phyloP scores from a whole-genome alignment of 192 early-diverging fungal species.

The Lobosporangium transversale region DNA sequence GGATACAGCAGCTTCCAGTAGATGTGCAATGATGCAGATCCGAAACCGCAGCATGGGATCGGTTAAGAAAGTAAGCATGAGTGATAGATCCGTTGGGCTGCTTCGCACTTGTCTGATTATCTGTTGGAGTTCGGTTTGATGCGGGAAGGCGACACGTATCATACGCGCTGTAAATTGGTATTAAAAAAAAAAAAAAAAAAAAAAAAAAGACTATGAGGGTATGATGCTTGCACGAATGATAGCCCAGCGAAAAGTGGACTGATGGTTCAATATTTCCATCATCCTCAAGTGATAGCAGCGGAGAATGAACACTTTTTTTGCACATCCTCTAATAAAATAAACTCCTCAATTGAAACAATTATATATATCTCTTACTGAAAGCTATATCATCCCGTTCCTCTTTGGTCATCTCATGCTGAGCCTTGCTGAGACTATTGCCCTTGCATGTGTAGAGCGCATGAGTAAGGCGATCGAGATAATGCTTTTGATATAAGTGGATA shows the following conservation, averaged over 20 bases:
- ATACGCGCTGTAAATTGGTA: conserved; percentile 8
- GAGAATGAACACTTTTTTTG: no score
- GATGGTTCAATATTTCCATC: no score
- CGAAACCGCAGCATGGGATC: conserved; percentile 25
- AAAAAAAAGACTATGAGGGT: no score
- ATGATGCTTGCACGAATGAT: no score
- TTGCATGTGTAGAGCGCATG: conserved; percentile 29
- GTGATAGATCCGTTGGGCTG: neutral
- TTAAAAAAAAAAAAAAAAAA: neutral
- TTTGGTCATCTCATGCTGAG: no score
- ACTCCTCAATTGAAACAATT: no score
- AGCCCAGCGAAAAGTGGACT: no score
- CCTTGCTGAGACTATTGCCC: no score
- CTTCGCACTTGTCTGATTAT: conserved; percentile 1
- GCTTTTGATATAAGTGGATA: conserved; percentile 20
- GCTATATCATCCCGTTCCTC: no score
- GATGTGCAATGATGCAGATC: conserved; percentile 22
- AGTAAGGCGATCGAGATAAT: conserved; percentile 26
- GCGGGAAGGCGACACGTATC: conserved; percentile 13
- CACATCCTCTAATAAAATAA: no score
- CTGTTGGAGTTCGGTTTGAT: conserved; percentile 6
- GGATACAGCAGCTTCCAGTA: conserved; percentile 24
- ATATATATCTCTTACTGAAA: no score
- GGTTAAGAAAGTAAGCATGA: conserved; percentile 6
- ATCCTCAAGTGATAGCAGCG: no score